Evolutionary conservation across 2,329 filamentous ascomycete species (phyloP), one percentile per base, ranked within the genome.

Genomic region (Paraphaeosphaeria minitans): DNA sequence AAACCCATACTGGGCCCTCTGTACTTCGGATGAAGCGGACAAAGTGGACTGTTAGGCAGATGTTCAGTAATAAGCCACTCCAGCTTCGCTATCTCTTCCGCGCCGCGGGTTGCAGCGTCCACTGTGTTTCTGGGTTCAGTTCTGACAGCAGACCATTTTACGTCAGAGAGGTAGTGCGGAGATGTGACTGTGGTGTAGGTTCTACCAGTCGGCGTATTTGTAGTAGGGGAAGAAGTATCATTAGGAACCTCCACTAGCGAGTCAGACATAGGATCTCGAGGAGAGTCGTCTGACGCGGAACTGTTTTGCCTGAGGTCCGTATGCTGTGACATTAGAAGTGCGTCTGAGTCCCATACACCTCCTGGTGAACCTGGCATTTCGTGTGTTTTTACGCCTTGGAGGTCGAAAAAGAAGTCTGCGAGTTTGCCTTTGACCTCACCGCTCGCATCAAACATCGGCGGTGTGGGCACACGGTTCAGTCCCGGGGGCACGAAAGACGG

Each of bases 51-150:
- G 6, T 57, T 74, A 1, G 78, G 77, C 7, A 81, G 58, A 64
- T 82, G 80, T 61, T 82, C 80, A 2, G 80, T 79, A 1, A 78
- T 60, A 16, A 78, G 66, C 66, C 79, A 73, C 51, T 78, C 77
- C 43, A 80, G 75, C 37, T 70, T 71, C 12, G 69, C 59, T 22
- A 60, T 57, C 14, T 70, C 72, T 19, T 74, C 73, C n/a, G 60
- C 63, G 6, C 61, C 59, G 10, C 58, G 61, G 1, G 63, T 51
- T 1, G 53, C 45, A 4, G 48, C 42, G 8, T 63, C 58, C 2
- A 66, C 52, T 1, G 45, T 45, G 10, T 57, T 29, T 7, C 22
- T 19, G 27, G 22, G 10, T 21, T 50, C 37, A 52, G 46, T 8
- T 3, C 14, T 12, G 1, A 37, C 27, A 22, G 45, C 42, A n/a